Conservation (phyloP, 768 basidiomycete species). For the Lentinula sp. region DNA sequence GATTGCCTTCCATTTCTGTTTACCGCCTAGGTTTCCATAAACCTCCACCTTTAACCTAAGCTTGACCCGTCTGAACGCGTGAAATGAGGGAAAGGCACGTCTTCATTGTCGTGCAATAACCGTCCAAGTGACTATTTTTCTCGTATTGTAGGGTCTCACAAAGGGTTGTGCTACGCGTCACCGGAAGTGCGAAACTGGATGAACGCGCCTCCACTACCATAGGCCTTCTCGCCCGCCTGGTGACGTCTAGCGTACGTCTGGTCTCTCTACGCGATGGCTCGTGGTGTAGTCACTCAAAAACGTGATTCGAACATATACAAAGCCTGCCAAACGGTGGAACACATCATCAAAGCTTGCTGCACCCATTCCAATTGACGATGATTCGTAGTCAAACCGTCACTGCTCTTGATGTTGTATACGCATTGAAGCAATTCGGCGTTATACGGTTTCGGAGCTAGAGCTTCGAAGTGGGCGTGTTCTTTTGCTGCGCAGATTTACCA, state of each 20-base stretch:
- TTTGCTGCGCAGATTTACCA: too few species aligned
- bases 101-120: neutral
- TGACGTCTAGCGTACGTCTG: slow-evolving; percentile 5
- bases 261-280: slow-evolving; percentile 4
- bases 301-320: slow-evolving; percentile 5
- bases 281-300: slow-evolving; percentile 3
- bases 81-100: slow-evolving; percentile 5
- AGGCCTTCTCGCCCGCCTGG: slow-evolving; percentile 7
- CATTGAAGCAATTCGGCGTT: slow-evolving; percentile 4
- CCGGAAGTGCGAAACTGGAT: neutral
- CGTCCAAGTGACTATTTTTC: neutral
- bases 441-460: slow-evolving; percentile 4
- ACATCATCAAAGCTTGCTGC: neutral
- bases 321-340: slow-evolving; percentile 3
- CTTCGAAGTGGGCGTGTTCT: neutral
- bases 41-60: neutral
- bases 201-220: neutral
- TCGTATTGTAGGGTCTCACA: slow-evolving; percentile 1
- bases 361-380: neutral
- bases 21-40: neutral
- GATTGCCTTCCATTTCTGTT: neutral
- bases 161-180: slow-evolving; percentile 8
- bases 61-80: slow-evolving; percentile 2
- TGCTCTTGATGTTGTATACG: slow-evolving; percentile 2
- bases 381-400: slow-evolving; percentile 2